Base-by-base conservation (phyloP, 164 flowering plant species). In the Chloranthus sessilifolius region DNA sequence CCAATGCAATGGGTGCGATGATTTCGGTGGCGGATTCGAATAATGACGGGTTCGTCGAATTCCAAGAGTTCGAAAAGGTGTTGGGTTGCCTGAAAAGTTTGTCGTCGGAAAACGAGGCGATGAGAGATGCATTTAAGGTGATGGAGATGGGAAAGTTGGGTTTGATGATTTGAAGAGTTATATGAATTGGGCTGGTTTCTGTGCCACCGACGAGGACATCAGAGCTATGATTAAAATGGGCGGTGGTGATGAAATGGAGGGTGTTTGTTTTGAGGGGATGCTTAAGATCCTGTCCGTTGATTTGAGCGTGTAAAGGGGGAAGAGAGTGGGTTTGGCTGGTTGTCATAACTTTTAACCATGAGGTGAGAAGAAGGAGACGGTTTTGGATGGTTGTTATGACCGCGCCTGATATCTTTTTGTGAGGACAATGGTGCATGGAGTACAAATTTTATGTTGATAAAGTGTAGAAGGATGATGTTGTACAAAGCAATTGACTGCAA, bases 131-230 rank as follows among this genome's bases (percentile, higher is more conserved):
- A 39, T 81, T 84, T 50, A 62, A 51, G 62, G 65, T 75, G 0
- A 92, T 92, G 95, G 94, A 0, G 96, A 91, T 59, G 98, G 98
- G 9, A 71, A 56, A 31, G 73, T 88, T 17, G 81, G 94, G 33
- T 62, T 47, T 4, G 74, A 66, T 1, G 98, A 91, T 69, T 55
- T 91, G 65, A 83, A 58, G 72, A 53, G 55, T 28, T 83, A 75
- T 59, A 57, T 88, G 83, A 53, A 49, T 0, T 64, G 59, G 72
- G 86, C 88, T 5, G 90, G 90, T 3, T 59, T 90, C 10, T 14
- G 49, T 3, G 62, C 61, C 5, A 43, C 6, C 14, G 98, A 91
- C 40, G 96, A 88, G 9, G 96, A 88, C 39, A 56, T 88, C 25
- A 47, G 8, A 50, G 78, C 82, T 4, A 91, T 91, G 98, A 75